Evolutionary conservation across 2,329 filamentous ascomycete genomes (phyloP).

Genomic region (Paecilomyces niveus): DNA sequence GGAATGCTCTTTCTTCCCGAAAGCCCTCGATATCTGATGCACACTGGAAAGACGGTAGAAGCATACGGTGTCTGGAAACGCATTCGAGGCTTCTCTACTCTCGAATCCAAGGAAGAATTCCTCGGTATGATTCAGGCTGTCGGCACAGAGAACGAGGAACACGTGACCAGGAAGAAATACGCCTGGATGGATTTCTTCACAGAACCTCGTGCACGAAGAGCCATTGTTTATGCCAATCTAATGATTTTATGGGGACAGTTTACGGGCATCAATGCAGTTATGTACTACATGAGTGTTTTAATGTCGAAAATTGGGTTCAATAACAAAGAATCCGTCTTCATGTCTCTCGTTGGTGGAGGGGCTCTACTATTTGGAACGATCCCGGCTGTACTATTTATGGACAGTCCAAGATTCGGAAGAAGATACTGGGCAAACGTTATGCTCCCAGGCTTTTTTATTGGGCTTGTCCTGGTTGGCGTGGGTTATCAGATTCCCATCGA

Average conservation of each 20-base stretch:
- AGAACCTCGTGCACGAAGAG: slow-evolving; percentile 58
- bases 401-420: slow-evolving; percentile 54
- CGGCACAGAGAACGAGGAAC: slow-evolving; percentile 49
- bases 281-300: slow-evolving; percentile 65
- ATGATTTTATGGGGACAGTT: slow-evolving; percentile 66
- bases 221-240: slow-evolving; percentile 60
- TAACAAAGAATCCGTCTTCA: slow-evolving; percentile 57
- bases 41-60: slow-evolving; percentile 54
- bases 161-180: slow-evolving; percentile 49
- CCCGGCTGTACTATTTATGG: slow-evolving; percentile 64
- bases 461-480: slow-evolving; percentile 58
- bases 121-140: slow-evolving; percentile 64
- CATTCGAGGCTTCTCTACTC: slow-evolving; percentile 54
- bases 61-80: slow-evolving; percentile 66
- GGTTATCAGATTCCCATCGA: slow-evolving; percentile 51
- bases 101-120: slow-evolving; percentile 61
- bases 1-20: slow-evolving; percentile 69
- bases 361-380: slow-evolving; percentile 61
- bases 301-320: slow-evolving; percentile 64
- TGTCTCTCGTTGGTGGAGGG: slow-evolving; percentile 66
- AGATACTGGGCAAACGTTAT: slow-evolving; percentile 69
- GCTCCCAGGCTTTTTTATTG: slow-evolving; percentile 65
- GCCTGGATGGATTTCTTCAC: slow-evolving; percentile 71
- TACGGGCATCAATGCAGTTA: slow-evolving; percentile 62
- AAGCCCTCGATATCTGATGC: slow-evolving; percentile 61